These are phyloP conservation scores for Stephania cephalantha DNA, from an alignment of 164 flowering plant species.

Conservation along the genomic window DNA sequence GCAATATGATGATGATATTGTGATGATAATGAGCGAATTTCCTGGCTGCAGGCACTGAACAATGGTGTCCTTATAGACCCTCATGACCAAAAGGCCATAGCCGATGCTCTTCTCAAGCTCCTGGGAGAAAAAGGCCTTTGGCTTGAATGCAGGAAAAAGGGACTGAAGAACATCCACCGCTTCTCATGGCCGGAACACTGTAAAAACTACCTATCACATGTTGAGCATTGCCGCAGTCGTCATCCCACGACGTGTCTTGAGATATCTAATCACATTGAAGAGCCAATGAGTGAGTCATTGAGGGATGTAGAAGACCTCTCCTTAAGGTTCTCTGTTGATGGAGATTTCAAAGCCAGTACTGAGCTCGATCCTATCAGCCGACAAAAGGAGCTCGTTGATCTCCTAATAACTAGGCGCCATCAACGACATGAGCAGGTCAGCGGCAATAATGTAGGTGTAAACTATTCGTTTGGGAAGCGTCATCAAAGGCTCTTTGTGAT, in stretches of 20 bases:
- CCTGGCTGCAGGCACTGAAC: constrained; percentile 40
- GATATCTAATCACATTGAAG: constrained; percentile 39
- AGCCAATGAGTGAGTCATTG: constrained; percentile 79
- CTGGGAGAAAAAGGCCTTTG: constrained; percentile 64
- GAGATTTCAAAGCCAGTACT: constrained; percentile 46
- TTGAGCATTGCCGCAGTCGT: constrained; percentile 57
- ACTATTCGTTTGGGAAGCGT: constrained; percentile 53
- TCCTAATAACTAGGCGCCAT: constrained; percentile 31
- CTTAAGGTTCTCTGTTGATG: constrained; percentile 59
- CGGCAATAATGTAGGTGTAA: constrained; percentile 16
- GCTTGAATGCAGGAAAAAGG: constrained; percentile 61
- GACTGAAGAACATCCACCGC: constrained; percentile 62
- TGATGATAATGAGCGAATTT: no score
- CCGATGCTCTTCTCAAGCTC: constrained; percentile 76
- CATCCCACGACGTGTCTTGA: constrained; percentile 56
- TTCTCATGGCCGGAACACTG: constrained; percentile 90
- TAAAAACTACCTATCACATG: constrained; percentile 60
- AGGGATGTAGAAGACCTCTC: constrained; percentile 73
- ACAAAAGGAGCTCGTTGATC: constrained; percentile 54
- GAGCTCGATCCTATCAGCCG: constrained; percentile 39
- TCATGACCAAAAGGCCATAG: constrained; percentile 57
- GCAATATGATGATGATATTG: no score
- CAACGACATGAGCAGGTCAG: constrained; percentile 18
- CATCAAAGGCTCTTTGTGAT: constrained; percentile 55
- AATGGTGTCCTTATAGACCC: constrained; percentile 74